Base-by-base conservation (phyloP, 1,284 basidiomycete genomes). In the Apiotrichum laibachii region DNA sequence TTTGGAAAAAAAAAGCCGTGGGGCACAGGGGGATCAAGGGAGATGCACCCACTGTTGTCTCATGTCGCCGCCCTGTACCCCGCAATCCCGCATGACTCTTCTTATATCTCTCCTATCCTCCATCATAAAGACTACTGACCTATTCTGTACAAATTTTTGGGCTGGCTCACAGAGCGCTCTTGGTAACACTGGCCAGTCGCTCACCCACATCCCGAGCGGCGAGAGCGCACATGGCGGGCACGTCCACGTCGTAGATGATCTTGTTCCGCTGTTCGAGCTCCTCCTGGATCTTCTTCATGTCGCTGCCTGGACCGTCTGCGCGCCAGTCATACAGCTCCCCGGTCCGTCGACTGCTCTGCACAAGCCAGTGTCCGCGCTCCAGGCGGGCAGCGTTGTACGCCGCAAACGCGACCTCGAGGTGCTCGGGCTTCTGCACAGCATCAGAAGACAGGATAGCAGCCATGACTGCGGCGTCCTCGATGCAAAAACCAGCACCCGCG, bases 291-390 rank as follows among this genome's bases (percentile, higher is more conserved):
- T 48, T 49, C 3, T 37, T 18, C 56, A 65, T 65, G 37, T 65
- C 64, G 39, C 34, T 47, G 12, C 57, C 64, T 22, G 39, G 34
- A n/a, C 35, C 45, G 19, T 59, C 55, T n/a, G 52, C 50, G 42
- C 39, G 47, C 61, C 61, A 65, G 49, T 65, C 64, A 45, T 63
- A 65, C 56, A 65, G 53, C 31, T 58, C 49, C 5, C 64, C 64
- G 7, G 50, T 39, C 34, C 53, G 34, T 22, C 64, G 55, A 18
- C 56, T 59, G 39, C 53, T 55, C 46, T 55, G 44, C 7, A 63
- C 61, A 18, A 65, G 59, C 61, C 59, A 63, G 31, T 61, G 61
- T 1, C 61, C 59, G 13, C 64, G 59, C 33, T 65, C 61, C 5
- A 47, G 46, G 13, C 64, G 57, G 2, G 54, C 57, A 0, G 46